Conservation (phyloP, 2,329 filamentous ascomycete species). For the Hypoxylon sp. region DNA sequence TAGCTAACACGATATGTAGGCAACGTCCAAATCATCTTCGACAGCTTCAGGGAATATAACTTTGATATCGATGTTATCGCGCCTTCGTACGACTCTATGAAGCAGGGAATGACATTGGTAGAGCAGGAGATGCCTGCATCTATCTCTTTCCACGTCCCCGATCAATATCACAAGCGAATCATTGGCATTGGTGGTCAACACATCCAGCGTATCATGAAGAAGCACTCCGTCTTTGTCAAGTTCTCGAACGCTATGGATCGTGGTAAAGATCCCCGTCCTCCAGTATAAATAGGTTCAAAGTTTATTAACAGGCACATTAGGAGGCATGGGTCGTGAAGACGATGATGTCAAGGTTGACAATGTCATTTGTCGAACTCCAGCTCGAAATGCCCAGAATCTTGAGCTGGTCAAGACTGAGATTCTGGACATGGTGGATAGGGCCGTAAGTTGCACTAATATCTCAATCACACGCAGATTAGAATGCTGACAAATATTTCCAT, state of each 20-base stretch:
- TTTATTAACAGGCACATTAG: constrained; percentile 55
- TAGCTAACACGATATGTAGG: constrained; percentile 60
- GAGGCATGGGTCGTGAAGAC: constrained; percentile 91
- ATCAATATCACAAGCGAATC: constrained; percentile 99
- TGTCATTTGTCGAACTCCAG: constrained; percentile 97
- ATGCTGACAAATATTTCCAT: constrained; percentile 35
- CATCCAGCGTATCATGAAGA: constrained; percentile 99
- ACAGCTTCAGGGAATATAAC: constrained; percentile 99
- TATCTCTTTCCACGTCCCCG: constrained; percentile 98
- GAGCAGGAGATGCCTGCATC: constrained; percentile 99
- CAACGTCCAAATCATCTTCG: constrained; percentile 99
- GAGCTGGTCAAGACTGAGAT: constrained; percentile 99
- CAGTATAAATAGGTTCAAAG: neutral
- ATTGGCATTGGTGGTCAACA: constrained; percentile 99
- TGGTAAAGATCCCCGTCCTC: constrained; percentile 62
- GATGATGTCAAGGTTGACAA: constrained; percentile 99
- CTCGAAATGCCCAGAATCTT: constrained; percentile 95
- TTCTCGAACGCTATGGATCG: constrained; percentile 99
- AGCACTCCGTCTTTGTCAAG: constrained; percentile 99
- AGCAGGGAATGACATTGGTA: constrained; percentile 90
- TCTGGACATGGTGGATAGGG: constrained; percentile 98
- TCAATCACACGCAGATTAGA: neutral
- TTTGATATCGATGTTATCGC: constrained; percentile 99
- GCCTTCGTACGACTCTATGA: constrained; percentile 92
- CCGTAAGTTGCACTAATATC: constrained; percentile 66